phyloP scores from a whole-genome alignment of 805 yeast species.

The Clavispora vitiphila region DNA sequence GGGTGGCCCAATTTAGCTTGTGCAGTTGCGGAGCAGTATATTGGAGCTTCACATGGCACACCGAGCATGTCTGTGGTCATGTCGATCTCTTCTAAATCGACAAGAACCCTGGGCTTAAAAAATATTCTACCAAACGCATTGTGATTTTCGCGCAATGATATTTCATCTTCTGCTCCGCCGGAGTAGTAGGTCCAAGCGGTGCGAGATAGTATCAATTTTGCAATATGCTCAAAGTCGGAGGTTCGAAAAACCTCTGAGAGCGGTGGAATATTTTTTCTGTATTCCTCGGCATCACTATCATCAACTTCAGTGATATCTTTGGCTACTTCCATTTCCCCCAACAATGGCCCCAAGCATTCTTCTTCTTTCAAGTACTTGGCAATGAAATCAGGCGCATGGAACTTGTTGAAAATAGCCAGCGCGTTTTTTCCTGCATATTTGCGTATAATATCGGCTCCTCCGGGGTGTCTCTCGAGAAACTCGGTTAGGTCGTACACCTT shows the following conservation, averaged over 20 bases:
- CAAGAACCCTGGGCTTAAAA: constrained; percentile 78
- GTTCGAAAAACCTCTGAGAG: constrained; percentile 27
- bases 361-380: constrained; percentile 16
- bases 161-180: constrained; percentile 89
- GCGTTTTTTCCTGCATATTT: constrained; percentile 54
- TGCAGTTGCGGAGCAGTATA: constrained; percentile 90
- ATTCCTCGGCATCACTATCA: constrained; percentile 14
- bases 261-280: constrained; percentile 24
- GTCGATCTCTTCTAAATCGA: constrained; percentile 75
- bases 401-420: constrained; percentile 32
- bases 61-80: constrained; percentile 73
- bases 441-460: constrained; percentile 31
- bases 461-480: constrained; percentile 45
- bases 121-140: constrained; percentile 82
- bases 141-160: constrained; percentile 86
- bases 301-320: constrained; percentile 13
- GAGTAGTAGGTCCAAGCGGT: constrained; percentile 56
- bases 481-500: constrained; percentile 31
- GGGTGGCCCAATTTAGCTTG: constrained; percentile 88
- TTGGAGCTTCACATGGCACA: constrained; percentile 63
- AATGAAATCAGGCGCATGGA: constrained; percentile 28
- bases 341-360: constrained; percentile 18
- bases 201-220: constrained; percentile 26
- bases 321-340: constrained; percentile 16
- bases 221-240: constrained; percentile 39